These are phyloP conservation scores for Rusavskia elegans DNA, from an alignment of 495 filamentous ascomycete species.

Conservation along the genomic window DNA sequence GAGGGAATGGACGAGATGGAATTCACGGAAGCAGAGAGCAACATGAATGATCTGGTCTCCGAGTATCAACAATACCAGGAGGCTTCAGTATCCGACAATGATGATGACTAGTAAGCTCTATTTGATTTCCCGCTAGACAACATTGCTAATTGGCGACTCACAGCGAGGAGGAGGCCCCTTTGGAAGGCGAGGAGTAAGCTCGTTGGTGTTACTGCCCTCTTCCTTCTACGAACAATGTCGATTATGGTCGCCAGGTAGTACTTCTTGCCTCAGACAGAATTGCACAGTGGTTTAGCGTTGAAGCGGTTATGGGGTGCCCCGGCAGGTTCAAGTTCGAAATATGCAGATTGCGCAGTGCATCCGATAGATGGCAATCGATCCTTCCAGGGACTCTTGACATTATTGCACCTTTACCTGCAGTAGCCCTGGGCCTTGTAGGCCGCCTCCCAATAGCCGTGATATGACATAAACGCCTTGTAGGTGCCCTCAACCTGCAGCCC, in stretches of 20 bases:
- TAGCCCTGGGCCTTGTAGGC: too few relatives aligned
- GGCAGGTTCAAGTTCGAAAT: not conserved
- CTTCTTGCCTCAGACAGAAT: not conserved
- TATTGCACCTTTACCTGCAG: too few relatives aligned
- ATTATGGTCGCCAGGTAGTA: not conserved
- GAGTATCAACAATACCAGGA: conserved; percentile 99
- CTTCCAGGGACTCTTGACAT: not conserved
- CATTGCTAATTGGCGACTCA: not conserved
- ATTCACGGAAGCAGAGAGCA: conserved; percentile 99
- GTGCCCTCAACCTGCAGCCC: too few relatives aligned
- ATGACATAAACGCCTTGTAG: too few relatives aligned
- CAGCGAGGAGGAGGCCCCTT: conserved; percentile 32
- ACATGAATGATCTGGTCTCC: conserved; percentile 99
- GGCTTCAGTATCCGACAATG: conserved; percentile 64
- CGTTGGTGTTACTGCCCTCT: not conserved
- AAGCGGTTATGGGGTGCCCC: not conserved
- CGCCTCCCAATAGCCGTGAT: too few relatives aligned
- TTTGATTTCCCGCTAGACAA: not conserved
- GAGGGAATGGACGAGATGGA: conserved; percentile 99
- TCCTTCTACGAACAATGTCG: not conserved
- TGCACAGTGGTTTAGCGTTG: not conserved
- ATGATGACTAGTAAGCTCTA: conserved; percentile 45
- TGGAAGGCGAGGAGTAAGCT: conserved; percentile 31
- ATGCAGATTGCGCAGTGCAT: not conserved
- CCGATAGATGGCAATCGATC: not conserved